Percentiles rank a stretch among this genome's conserved stretches.
Conservation (phyloP, 2,329 filamentous ascomycete species). For the Alternaria atra region DNA sequence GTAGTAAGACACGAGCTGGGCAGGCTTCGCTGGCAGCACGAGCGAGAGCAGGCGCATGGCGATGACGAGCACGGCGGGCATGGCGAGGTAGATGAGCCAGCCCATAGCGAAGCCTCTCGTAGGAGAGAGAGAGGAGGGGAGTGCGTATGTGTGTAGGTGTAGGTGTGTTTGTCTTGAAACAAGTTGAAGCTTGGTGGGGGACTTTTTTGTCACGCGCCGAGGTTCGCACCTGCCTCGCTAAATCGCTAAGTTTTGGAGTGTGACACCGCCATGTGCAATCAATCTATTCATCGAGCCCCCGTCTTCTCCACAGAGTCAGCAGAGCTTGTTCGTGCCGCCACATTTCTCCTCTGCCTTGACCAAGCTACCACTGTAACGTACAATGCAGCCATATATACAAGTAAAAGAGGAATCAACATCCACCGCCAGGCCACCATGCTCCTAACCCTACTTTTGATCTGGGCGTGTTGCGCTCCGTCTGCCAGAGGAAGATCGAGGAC, state of each 20-base stretch:
- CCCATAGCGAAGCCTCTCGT: slow-evolving; percentile 33
- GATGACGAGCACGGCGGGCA: slow-evolving; percentile 37
- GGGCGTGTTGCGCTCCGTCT: slow-evolving; percentile 20
- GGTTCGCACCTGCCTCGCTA: slow-evolving; percentile 20
- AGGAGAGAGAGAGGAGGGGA: slow-evolving; percentile 1
- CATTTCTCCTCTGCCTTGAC: slow-evolving; percentile 32
- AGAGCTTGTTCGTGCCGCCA: slow-evolving; percentile 12
- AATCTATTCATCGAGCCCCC: not conserved
- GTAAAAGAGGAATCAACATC: slow-evolving; percentile 43
- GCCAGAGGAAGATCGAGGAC: slow-evolving; percentile 41
- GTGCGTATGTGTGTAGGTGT: slow-evolving; percentile 6
- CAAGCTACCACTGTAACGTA: slow-evolving; percentile 27
- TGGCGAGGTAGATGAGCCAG: slow-evolving; percentile 44
- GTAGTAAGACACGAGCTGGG: slow-evolving; percentile 64
- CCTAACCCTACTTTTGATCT: slow-evolving; percentile 32
- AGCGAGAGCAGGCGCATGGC: slow-evolving; percentile 40
- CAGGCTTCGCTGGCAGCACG: slow-evolving; percentile 39
- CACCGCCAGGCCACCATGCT: slow-evolving; percentile 47
- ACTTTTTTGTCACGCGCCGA: slow-evolving; percentile 38
- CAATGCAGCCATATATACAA: slow-evolving; percentile 33
- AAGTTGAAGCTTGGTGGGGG: slow-evolving; percentile 17
- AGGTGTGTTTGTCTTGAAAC: not conserved
- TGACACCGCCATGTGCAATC: slow-evolving; percentile 8
- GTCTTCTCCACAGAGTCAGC: slow-evolving; percentile 24
- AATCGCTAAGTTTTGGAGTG: slow-evolving; percentile 20